A percentile compares a stretch with the other conserved stretches of the same genome.
Evolutionary conservation across 73 alveolate genomes (phyloP).

Genomic region (Urostyla sp.): DNA sequence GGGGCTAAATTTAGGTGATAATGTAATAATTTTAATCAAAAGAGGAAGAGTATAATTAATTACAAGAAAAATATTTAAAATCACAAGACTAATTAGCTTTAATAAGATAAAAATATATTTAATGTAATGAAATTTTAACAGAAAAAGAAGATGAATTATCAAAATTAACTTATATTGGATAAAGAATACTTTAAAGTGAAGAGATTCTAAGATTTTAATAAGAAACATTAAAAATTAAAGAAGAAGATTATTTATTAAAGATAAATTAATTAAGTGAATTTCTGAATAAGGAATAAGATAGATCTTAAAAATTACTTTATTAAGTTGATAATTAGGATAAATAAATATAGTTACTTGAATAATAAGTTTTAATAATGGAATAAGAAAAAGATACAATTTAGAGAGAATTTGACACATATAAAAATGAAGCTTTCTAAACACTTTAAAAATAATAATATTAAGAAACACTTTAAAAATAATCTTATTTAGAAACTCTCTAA

Average conservation of each 20-base stretch:
- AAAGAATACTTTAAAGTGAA: background rate
- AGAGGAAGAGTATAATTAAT: too few relatives aligned
- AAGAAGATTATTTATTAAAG: conserved; percentile 20
- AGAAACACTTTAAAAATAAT: too few relatives aligned
- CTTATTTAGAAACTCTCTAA: too few relatives aligned
- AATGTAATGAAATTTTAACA: background rate
- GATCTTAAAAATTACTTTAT: background rate
- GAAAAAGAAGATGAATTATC: conserved; percentile 27
- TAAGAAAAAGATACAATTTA: background rate
- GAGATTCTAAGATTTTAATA: background rate
- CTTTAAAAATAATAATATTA: too few relatives aligned
- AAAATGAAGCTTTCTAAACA: too few relatives aligned
- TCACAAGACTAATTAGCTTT: background rate
- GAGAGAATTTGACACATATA: conserved; percentile 1
- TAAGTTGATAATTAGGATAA: conserved; percentile 4
- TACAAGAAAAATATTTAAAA: background rate
- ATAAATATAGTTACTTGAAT: conserved; percentile 7
- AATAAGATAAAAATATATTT: background rate
- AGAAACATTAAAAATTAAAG: background rate
- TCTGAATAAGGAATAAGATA: conserved; percentile 20
- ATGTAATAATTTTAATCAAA: too few relatives aligned
- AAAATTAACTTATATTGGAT: background rate
- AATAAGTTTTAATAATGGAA: background rate
- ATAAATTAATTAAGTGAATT: conserved; percentile 20
- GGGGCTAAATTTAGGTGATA: too few relatives aligned